These are phyloP conservation scores for Cercophora scortea DNA, from an alignment of 495 filamentous ascomycete species.

Conservation along the genomic window DNA sequence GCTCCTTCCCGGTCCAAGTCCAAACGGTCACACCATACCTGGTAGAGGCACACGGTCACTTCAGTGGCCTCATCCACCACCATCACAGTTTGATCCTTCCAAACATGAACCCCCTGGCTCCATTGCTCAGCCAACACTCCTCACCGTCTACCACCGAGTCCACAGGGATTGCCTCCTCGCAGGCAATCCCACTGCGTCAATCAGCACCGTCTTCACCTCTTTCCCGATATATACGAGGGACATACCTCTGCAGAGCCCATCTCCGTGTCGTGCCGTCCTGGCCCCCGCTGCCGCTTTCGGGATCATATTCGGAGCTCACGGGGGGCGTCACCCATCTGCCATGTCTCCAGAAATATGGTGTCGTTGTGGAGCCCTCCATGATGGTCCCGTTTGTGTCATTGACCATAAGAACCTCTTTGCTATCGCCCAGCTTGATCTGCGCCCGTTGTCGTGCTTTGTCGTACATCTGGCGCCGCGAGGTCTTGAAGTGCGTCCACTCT, in stretches of 20 bases:
- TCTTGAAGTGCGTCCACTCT: constrained; percentile 68
- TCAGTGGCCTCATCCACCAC: too few species aligned
- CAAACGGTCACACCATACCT: too few species aligned
- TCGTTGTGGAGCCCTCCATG: constrained; percentile 83
- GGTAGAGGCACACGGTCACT: too few species aligned
- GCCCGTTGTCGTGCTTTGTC: constrained; percentile 51
- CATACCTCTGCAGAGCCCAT: constrained; percentile 61
- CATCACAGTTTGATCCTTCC: constrained; percentile 20
- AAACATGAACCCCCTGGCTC: constrained; percentile 66
- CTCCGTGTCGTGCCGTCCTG: constrained; percentile 75
- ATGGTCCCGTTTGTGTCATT: constrained; percentile 53
- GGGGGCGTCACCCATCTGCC: constrained; percentile 61
- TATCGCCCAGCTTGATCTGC: constrained; percentile 45
- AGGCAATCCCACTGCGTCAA: constrained; percentile 40
- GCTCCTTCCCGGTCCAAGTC: too few species aligned
- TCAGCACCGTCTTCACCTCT: not conserved
- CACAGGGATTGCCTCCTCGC: constrained; percentile 50
- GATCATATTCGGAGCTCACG: constrained; percentile 22
- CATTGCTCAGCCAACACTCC: constrained; percentile 78
- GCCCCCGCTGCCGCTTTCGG: constrained; percentile 53
- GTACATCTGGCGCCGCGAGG: constrained; percentile 59
- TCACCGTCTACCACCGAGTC: constrained; percentile 61
- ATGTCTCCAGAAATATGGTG: constrained; percentile 66
- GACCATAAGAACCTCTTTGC: constrained; percentile 66
- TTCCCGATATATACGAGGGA: not conserved